Evolutionary conservation across 2,329 filamentous ascomycete genomes (phyloP).

Genomic region (Epichloe coenophiala): DNA sequence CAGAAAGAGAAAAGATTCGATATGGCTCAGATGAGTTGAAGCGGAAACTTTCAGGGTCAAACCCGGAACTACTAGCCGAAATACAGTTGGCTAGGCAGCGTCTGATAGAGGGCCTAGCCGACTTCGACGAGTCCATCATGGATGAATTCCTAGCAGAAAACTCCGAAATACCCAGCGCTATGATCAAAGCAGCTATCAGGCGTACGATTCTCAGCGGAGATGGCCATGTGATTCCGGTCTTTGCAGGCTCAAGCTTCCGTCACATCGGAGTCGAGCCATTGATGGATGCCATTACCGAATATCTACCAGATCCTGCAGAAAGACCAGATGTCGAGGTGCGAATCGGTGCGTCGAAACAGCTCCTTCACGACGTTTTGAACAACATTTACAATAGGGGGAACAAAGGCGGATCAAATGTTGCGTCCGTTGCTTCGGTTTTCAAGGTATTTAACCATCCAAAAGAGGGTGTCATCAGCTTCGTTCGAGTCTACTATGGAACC

Average conservation of each 20-base stretch:
- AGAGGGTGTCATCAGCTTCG: conserved; percentile 78
- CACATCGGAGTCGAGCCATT: conserved; percentile 91
- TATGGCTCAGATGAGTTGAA: conserved; percentile 17
- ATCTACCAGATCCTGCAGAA: conserved; percentile 72
- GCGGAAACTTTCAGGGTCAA: conserved; percentile 27
- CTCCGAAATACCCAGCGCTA: conserved; percentile 54
- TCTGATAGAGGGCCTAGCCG: conserved; percentile 72
- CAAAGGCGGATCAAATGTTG: conserved; percentile 21
- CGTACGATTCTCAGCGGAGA: conserved; percentile 54
- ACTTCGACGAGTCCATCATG: conserved; percentile 76
- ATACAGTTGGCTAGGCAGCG: conserved; percentile 62
- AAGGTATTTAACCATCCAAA: conserved; percentile 86
- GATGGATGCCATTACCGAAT: conserved; percentile 75
- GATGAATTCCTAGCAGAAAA: conserved; percentile 71
- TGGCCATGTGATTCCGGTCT: conserved; percentile 69
- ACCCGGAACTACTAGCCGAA: conserved; percentile 48
- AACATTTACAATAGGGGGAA: conserved; percentile 18
- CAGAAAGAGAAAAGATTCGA: conserved; percentile 25
- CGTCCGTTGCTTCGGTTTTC: conserved; percentile 59
- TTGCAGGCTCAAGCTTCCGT: conserved; percentile 82
- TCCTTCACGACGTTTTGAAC: conserved; percentile 24
- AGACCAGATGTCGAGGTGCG: conserved; percentile 68
- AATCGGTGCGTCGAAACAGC: conserved; percentile 38
- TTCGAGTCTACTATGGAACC: conserved; percentile 79
- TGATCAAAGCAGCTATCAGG: conserved; percentile 63